phyloP scores from a whole-genome alignment of 768 basidiomycete genomes.

The Rhizopogon vesiculosus region DNA sequence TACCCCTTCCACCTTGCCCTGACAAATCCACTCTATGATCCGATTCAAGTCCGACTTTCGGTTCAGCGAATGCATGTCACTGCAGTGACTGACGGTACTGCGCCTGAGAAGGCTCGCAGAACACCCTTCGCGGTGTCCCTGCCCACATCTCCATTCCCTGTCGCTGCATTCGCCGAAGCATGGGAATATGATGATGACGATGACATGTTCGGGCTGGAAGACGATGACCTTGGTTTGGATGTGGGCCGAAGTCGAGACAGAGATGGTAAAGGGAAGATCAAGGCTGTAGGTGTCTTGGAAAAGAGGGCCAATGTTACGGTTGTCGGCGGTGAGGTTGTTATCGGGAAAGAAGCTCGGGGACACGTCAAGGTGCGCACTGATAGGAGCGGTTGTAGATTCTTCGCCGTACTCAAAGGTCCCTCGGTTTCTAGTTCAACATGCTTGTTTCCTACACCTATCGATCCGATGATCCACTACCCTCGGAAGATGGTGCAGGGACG shows the following conservation, averaged over 20 bases:
- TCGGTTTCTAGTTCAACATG: constrained; percentile 77
- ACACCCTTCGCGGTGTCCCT: constrained; percentile 79
- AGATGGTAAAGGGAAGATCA: constrained; percentile 41
- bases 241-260: constrained; percentile 39
- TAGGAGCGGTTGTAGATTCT: neutral
- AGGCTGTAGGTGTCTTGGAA: constrained; percentile 80
- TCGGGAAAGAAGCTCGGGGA: constrained; percentile 75
- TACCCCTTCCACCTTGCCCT: constrained; percentile 89
- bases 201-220: constrained; percentile 60
- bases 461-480: constrained; percentile 76
- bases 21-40: constrained; percentile 94
- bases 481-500: constrained; percentile 53
- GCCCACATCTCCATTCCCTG: constrained; percentile 71
- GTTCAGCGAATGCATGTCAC: constrained; percentile 65
- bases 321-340: constrained; percentile 84
- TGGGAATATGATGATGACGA: constrained; percentile 99
- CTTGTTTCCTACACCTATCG: constrained; percentile 92
- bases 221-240: constrained; percentile 31
- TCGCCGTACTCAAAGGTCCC: neutral
- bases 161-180: constrained; percentile 90
- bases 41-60: constrained; percentile 86
- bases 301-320: constrained; percentile 85
- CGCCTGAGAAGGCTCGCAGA: constrained; percentile 52
- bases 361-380: constrained; percentile 62
- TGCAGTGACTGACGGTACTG: constrained; percentile 34